Conservation (phyloP, 495 filamentous ascomycete genomes). For the Xylaria flabelliformis region DNA sequence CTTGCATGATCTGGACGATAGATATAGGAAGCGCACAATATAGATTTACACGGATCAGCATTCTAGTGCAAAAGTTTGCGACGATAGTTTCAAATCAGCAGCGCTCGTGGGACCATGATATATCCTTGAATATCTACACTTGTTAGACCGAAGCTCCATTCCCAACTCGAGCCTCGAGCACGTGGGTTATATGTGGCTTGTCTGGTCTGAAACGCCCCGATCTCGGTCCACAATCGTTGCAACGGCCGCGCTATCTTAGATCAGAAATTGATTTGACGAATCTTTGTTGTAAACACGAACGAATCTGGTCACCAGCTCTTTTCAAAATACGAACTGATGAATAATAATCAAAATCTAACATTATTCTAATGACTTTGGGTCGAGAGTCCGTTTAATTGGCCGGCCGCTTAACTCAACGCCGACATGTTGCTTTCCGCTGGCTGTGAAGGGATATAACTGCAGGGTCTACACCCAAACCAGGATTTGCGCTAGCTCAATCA, state of each 20-base stretch:
- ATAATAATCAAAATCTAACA: background rate
- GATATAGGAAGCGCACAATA: background rate
- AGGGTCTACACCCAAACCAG: background rate
- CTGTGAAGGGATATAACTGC: slow-evolving; percentile 7
- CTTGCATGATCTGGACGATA: slow-evolving; percentile 1
- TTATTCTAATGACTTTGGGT: background rate
- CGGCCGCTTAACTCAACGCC: background rate
- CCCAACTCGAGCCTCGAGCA: slow-evolving; percentile 32
- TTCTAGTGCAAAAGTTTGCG: slow-evolving; percentile 15
- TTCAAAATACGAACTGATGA: background rate
- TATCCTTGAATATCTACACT: slow-evolving; percentile 19
- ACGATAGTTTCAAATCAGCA: slow-evolving; percentile 20
- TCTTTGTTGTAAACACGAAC: background rate
- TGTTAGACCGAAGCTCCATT: slow-evolving; percentile 31
- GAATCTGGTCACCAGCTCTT: background rate
- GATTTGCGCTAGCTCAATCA: background rate
- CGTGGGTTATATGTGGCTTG: slow-evolving; percentile 30
- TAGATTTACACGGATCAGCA: slow-evolving; percentile 1
- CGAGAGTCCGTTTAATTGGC: slow-evolving; percentile 1
- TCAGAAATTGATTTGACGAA: background rate
- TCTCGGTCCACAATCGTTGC: slow-evolving; percentile 11
- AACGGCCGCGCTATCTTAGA: background rate
- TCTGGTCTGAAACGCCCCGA: background rate
- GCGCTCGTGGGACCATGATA: slow-evolving; percentile 8
- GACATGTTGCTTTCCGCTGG: background rate